Evolutionary conservation across 768 basidiomycete genomes (phyloP), one percentile per base, ranked within the genome.

Genomic region (Macrolepiota dolichaula): DNA sequence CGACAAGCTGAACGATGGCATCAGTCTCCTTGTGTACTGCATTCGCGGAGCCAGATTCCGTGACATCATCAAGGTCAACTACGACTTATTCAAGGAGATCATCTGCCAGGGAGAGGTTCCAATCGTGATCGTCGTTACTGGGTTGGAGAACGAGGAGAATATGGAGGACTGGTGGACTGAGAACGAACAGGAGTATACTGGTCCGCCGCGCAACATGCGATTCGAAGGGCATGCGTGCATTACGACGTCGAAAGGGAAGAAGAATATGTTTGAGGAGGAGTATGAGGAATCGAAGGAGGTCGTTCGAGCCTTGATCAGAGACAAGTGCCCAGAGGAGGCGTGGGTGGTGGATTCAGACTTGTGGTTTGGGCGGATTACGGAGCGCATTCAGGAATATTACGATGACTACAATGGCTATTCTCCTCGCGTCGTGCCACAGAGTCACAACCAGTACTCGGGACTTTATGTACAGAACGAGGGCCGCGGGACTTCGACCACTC

Each of bases 21-120:
- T 81, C 55, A 72, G 69, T 66, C 69, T 80, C 32, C 74, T 81
- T 37, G 63, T 80, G 4, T 80, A 73, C 64, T 73, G 64, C 55
- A 61, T 65, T 10, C 58, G 60, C 35, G 64, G 57, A 0, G 13
- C 50, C 4, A 29, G 64, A 24, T 57, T 47, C 24, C 58, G 61
- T 7, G 44, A 59, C 13, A 57, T 65, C 47, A 25, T 65, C 22
- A 51, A 59, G 38, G 47, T 46, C 40, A 59, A 65, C 46, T 63
- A 59, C 22, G 62, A 57, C 1, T 46, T 65, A 13, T 55, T 65
- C 55, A 57, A 27, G 7, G 13, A 51, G 22, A 35, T 46, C 9
- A 57, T 57, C n/a, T 65, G 64, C 24, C 37, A 52, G n/a, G 24
- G 47, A 1, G 32, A 54, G 13, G 59, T 63, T 9, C 64, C 64